Conservation (phyloP, 129 eudicot genomes). For the Escallonia herrerae region DNA sequence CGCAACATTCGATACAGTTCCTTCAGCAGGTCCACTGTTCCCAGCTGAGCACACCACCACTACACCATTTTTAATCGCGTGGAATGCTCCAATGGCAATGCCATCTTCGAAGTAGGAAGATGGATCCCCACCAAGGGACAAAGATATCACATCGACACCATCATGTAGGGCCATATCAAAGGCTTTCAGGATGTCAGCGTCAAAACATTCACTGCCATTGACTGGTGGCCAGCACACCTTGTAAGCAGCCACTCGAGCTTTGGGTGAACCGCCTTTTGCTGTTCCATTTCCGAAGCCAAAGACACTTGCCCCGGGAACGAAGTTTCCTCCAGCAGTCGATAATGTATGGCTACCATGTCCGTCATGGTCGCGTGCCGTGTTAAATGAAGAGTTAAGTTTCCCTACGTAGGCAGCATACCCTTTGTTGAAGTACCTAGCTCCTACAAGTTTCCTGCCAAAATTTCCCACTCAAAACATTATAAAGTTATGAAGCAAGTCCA, state of each 20-base stretch:
- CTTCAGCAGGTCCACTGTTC: conserved; percentile 43
- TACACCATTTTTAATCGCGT: conserved; percentile 50
- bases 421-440: conserved; percentile 74
- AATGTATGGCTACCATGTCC: conserved; percentile 92
- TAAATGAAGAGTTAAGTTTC: neutral
- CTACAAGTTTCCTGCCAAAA: conserved; percentile 64
- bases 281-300: conserved; percentile 45
- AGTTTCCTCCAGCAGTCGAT: conserved; percentile 85
- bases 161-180: conserved; percentile 73
- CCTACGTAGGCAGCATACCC: conserved; percentile 30
- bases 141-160: conserved; percentile 79
- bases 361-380: conserved; percentile 44
- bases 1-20: conserved; percentile 53
- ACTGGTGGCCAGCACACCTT: conserved; percentile 66
- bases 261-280: conserved; percentile 82
- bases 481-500: too few species aligned
- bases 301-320: conserved; percentile 45
- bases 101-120: conserved; percentile 27
- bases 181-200: conserved; percentile 59
- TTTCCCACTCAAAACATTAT: too few species aligned
- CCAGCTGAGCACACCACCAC: conserved; percentile 68
- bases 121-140: conserved; percentile 45
- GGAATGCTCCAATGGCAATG: conserved; percentile 58
- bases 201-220: conserved; percentile 24
- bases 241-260: conserved; percentile 81